phyloP scores from a whole-genome alignment of 495 filamentous ascomycete species.

The Choiromyces venosus region DNA sequence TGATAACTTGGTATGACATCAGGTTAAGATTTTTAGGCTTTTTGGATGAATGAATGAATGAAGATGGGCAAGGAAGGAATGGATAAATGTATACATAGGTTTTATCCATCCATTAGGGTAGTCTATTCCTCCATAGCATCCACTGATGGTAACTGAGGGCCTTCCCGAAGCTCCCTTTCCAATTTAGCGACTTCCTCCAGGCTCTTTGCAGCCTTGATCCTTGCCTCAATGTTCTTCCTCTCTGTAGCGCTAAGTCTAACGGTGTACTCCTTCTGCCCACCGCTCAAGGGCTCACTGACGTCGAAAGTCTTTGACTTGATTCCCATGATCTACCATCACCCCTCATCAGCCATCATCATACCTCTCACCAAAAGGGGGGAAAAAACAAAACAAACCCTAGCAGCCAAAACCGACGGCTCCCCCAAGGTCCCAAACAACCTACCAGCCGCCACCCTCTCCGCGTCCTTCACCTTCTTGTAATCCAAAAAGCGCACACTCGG shows the following conservation, averaged over 20 bases:
- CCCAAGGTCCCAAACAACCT: constrained; percentile 75
- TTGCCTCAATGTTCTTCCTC: constrained; percentile 60
- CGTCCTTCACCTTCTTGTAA: constrained; percentile 82
- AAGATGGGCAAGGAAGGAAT: background rate
- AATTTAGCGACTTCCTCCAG: constrained; percentile 75
- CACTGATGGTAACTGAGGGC: constrained; percentile 63
- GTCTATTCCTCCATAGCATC: constrained; percentile 54
- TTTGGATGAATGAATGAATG: too few species aligned
- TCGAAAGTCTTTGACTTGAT: constrained; percentile 80
- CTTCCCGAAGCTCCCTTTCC: constrained; percentile 83
- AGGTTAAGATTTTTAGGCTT: background rate
- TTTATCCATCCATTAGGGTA: too few species aligned
- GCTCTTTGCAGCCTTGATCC: constrained; percentile 79
- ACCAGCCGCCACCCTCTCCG: constrained; percentile 65
- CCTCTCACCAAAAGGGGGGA: background rate
- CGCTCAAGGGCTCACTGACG: constrained; percentile 48
- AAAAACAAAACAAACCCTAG: constrained; percentile 50
- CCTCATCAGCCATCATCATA: constrained; percentile 3
- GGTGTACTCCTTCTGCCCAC: constrained; percentile 60
- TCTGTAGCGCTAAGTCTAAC: constrained; percentile 67
- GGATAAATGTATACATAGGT: background rate
- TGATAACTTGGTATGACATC: background rate
- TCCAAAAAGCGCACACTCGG: constrained; percentile 86
- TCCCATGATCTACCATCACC: constrained; percentile 61
- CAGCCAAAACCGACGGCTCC: constrained; percentile 73